These are phyloP conservation scores for Psilocybe cubensis DNA, from an alignment of 768 basidiomycete genomes.

Conservation along the genomic window DNA sequence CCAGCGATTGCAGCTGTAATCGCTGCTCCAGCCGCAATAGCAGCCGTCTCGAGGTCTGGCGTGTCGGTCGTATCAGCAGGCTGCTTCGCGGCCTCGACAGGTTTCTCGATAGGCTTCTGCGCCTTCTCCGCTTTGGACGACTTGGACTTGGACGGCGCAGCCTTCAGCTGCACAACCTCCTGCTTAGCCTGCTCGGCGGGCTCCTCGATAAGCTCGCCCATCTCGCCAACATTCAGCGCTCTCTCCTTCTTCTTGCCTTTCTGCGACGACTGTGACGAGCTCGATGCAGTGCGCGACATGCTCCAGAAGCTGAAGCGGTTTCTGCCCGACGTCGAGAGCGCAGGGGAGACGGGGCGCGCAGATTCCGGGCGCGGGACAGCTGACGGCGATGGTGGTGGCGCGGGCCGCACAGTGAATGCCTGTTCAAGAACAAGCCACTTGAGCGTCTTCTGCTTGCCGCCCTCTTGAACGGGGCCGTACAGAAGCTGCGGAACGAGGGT, in stretches of 20 bases:
- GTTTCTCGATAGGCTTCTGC: no score
- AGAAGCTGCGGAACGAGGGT: conserved; percentile 24
- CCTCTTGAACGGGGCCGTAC: conserved; percentile 30
- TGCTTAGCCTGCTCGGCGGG: conserved; percentile 15
- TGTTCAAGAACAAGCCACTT: conserved; percentile 78
- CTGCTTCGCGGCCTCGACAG: background rate
- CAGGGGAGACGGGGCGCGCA: conserved; percentile 46
- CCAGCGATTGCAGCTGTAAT: conserved; percentile 9
- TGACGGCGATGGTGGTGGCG: conserved; percentile 17
- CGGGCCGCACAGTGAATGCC: conserved; percentile 42
- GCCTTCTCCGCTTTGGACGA: conserved; percentile 8
- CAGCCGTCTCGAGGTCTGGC: no score
- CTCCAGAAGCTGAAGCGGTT: conserved; percentile 72
- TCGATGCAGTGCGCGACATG: conserved; percentile 34
- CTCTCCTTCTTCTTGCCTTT: conserved; percentile 41
- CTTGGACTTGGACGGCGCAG: conserved; percentile 12
- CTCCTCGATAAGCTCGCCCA: conserved; percentile 66
- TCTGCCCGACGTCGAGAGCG: conserved; percentile 41
- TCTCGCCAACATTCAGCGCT: conserved; percentile 57
- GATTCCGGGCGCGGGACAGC: background rate
- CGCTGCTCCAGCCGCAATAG: no score
- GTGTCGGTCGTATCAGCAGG: background rate
- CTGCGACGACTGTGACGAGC: conserved; percentile 30
- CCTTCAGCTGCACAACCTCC: conserved; percentile 16
- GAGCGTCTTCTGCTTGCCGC: conserved; percentile 37